Base-by-base conservation (phyloP, 2,329 filamentous ascomycete species). In the Colletotrichum godetiae region DNA sequence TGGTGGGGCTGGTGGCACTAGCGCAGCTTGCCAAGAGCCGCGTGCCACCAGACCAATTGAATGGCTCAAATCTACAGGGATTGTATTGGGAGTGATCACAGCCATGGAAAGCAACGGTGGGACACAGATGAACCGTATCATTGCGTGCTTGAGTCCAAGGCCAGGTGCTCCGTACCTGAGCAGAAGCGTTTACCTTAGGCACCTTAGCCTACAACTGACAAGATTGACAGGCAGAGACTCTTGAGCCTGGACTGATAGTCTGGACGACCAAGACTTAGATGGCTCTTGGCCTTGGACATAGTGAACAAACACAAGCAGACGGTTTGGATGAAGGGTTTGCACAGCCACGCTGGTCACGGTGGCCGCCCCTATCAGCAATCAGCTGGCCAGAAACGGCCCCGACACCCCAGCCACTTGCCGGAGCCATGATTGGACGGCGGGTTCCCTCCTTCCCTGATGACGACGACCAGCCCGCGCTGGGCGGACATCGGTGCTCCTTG, bases 381-480 rank as follows among this genome's bases (percentile, higher is more conserved):
- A 73, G 60, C 67, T 35, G 60, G 60, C 29, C 29, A 33, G 46
- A 33, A 22, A 27, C 56, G 61, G 65, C 42, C 60, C 29, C 37
- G 27, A 55, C 70, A 55, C 67, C 71, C 67, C 57, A 33, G 62
- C 42, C 60, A 29, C 13, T 49, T 61, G 42, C 7, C 42, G 22
- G 11, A 13, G 24, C 24, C 55, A 53, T 66, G 71, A 73, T 73
- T 73, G 71, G 70, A 35, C 56, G 56, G 24, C 46, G 35, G 67
- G 46, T 24, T 65, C 19, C n/a, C 55, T 71, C 60, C 56, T 57
- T 57, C 35, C 67, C 55, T 73, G 71, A 66, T 73, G 61, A 71
- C 67, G 71, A 73, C 71, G 67, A 71, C 67, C 60, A 56, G 67
- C 56, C 71, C 71, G 67, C 71, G 70, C 67, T 73, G 60, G 71